phyloP scores from a whole-genome alignment of 768 basidiomycete species.

The Lactarius indigo region DNA sequence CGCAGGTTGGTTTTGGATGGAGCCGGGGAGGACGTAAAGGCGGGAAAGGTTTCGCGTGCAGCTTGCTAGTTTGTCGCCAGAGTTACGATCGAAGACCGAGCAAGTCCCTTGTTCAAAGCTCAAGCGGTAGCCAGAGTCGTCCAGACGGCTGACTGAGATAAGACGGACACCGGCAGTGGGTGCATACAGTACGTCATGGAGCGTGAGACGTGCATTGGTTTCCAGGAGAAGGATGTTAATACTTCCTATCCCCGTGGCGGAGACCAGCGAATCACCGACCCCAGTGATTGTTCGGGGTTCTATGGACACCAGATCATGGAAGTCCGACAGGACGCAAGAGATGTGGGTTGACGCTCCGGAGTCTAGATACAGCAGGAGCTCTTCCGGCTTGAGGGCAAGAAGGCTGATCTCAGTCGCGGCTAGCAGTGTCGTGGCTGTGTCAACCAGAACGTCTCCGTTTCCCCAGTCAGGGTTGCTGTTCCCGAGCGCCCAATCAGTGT shows the following conservation, averaged over 20 bases:
- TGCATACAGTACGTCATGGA: slow-evolving; percentile 24
- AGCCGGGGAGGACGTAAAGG: background rate
- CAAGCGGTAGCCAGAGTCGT: background rate
- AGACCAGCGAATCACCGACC: slow-evolving; percentile 30
- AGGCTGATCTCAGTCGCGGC: slow-evolving; percentile 2
- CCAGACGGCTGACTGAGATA: slow-evolving; percentile 19
- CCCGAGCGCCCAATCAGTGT: background rate
- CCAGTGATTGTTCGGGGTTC: slow-evolving; percentile 29
- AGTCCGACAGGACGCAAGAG: slow-evolving; percentile 29
- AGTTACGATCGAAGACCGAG: background rate
- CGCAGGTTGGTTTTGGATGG: no score
- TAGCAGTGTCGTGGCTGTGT: background rate
- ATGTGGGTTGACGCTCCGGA: slow-evolving; percentile 31
- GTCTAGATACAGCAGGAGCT: slow-evolving; percentile 28
- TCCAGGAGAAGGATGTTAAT: slow-evolving; percentile 25
- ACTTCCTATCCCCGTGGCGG: slow-evolving; percentile 29
- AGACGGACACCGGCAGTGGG: slow-evolving; percentile 24
- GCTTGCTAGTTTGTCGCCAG: background rate
- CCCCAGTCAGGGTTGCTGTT: background rate
- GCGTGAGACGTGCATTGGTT: background rate
- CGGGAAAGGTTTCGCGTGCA: background rate
- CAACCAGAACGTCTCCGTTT: background rate
- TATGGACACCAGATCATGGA: slow-evolving; percentile 29
- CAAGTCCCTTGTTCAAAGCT: background rate
- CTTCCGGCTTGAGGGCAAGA: background rate